phyloP scores from a whole-genome alignment of 805 yeast genomes.

The Nadsonia fulvescens region DNA sequence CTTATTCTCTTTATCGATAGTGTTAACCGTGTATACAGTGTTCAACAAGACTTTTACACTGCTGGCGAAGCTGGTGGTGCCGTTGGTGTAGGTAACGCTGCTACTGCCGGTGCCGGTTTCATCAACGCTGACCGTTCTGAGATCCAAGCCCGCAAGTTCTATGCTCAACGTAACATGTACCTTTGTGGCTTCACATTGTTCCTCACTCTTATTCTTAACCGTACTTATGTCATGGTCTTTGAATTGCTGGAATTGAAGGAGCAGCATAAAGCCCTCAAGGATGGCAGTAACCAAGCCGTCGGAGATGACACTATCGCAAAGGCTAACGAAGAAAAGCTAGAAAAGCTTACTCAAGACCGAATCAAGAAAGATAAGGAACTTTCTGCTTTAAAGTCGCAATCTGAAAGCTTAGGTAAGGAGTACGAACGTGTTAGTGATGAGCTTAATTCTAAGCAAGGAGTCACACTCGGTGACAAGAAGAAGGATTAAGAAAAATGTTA shows the following conservation, averaged over 20 bases:
- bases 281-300: conserved; percentile 11
- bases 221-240: conserved; percentile 38
- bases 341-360: conserved; percentile 31
- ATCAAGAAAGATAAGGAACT: conserved; percentile 47
- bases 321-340: conserved; percentile 22
- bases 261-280: conserved; percentile 26
- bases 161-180: conserved; percentile 92
- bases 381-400: conserved; percentile 53
- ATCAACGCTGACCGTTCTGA: conserved; percentile 49
- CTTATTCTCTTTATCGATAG: conserved; percentile 74
- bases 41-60: conserved; percentile 35
- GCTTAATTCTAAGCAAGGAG: conserved; percentile 16
- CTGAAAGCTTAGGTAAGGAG: conserved; percentile 43
- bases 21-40: conserved; percentile 61
- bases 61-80: conserved; percentile 20
- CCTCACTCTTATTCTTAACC: conserved; percentile 63
- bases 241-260: conserved; percentile 29
- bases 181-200: conserved; percentile 90
- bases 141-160: conserved; percentile 70
- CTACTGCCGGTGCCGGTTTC: too few species aligned
- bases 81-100: too few species aligned
- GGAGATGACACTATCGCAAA: conserved; percentile 14
- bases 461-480: conserved; percentile 14
- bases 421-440: conserved; percentile 31
- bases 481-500: conserved; percentile 11